A percentile compares a stretch with the other conserved stretches of the same genome.
Evolutionary conservation across 1,139 yeast species (phyloP).

Genomic region (Candida mesenterica): DNA sequence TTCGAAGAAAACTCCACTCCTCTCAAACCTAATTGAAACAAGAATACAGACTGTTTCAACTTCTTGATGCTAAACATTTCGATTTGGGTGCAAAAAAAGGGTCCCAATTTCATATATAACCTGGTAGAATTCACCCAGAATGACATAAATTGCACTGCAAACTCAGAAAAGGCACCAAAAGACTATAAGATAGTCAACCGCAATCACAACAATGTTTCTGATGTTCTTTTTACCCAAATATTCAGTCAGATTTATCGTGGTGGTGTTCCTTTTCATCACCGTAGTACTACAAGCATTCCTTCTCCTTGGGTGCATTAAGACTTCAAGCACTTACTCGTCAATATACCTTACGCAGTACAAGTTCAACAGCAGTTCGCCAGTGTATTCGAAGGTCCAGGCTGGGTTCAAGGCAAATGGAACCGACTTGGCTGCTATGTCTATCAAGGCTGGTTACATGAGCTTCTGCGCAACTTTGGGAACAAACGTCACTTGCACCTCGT

Average conservation of each 20-base stretch:
- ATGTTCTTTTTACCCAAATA: conserved; percentile 1
- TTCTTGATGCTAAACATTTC: too few relatives aligned
- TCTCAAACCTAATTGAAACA: too few relatives aligned
- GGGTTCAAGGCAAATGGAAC: conserved; percentile 24
- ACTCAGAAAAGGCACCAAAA: too few relatives aligned
- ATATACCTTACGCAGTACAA: conserved; percentile 45
- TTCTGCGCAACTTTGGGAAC: conserved; percentile 39
- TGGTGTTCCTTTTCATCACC: conserved; percentile 32
- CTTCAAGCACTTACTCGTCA: conserved; percentile 39
- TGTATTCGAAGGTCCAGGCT: conserved; percentile 32
- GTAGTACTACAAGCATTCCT: conserved; percentile 48
- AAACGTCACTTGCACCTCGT: conserved; percentile 33
- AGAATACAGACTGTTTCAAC: too few relatives aligned
- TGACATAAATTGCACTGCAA: too few relatives aligned
- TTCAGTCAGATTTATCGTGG: conserved; percentile 8
- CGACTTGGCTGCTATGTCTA: conserved; percentile 29
- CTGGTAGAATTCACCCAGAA: too few relatives aligned
- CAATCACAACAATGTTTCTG: not conserved
- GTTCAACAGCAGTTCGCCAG: conserved; percentile 43
- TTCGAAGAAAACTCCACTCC: too few relatives aligned
- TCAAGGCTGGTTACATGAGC: conserved; percentile 52
- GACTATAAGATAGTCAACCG: too few relatives aligned
- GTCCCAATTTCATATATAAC: too few relatives aligned
- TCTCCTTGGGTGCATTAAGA: conserved; percentile 49
- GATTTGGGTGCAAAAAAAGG: too few relatives aligned